Conservation (phyloP, 1,284 basidiomycete species). For the Cerioporus squamosus region DNA sequence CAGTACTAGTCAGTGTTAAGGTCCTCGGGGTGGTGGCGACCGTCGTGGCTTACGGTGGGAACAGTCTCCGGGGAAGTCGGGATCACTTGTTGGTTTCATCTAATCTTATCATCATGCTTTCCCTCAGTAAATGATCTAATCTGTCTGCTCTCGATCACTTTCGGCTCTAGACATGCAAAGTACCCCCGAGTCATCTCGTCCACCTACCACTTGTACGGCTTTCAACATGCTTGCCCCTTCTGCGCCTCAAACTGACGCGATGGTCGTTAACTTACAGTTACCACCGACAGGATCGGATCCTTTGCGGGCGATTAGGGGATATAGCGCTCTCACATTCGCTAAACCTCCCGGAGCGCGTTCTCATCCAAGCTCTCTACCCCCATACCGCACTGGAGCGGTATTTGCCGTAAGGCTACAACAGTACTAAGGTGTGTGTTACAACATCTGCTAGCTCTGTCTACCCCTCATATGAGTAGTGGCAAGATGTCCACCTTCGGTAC, state of each 20-base stretch:
- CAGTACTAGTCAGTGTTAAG: no score
- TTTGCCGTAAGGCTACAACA: no score
- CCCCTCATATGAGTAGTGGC: no score
- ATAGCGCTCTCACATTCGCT: constrained; percentile 1
- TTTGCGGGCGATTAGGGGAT: background rate
- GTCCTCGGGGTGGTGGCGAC: background rate
- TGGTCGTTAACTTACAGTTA: background rate
- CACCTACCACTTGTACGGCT: background rate
- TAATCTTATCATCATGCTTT: constrained; percentile 1
- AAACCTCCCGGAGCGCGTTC: background rate
- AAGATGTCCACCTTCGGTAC: constrained; percentile 93
- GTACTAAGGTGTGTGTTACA: background rate
- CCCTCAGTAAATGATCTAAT: background rate
- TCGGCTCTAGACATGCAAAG: no score
- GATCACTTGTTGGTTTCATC: background rate
- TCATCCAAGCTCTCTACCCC: background rate
- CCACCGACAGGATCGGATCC: constrained; percentile 4
- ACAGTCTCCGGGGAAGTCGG: background rate
- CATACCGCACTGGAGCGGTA: background rate
- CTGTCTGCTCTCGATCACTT: no score
- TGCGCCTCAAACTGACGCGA: background rate
- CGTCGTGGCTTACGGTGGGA: background rate
- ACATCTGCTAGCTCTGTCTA: no score
- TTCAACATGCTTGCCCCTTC: background rate
- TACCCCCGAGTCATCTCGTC: no score